Conservation (phyloP, 495 filamentous ascomycete species). For the Aspergillus saccharolyticus region DNA sequence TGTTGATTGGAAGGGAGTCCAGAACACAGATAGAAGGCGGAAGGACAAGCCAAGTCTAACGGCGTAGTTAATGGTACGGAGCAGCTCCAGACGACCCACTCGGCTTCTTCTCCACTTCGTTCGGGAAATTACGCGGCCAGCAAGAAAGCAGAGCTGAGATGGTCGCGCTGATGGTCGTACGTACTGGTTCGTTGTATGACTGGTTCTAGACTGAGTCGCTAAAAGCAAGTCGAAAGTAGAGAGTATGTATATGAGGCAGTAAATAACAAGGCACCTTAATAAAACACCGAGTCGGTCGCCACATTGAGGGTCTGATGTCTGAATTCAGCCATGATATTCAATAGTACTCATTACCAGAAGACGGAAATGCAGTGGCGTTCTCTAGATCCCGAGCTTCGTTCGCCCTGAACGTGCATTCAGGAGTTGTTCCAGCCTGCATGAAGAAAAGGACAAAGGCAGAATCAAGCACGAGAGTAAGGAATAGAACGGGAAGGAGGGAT, state of each 20-base stretch:
- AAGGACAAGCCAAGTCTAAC: conserved; percentile 1
- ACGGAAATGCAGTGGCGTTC: not conserved
- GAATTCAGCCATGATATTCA: not conserved
- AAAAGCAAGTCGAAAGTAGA: not conserved
- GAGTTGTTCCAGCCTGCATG: not conserved
- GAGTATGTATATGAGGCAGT: no score
- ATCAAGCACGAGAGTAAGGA: no score
- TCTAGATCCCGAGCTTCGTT: not conserved
- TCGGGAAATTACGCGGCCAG: conserved; percentile 7
- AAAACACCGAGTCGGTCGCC: no score
- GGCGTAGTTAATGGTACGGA: conserved; percentile 4
- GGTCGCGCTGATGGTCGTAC: no score
- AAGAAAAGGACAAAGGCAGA: not conserved
- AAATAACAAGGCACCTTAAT: no score
- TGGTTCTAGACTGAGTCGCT: no score
- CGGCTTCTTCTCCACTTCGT: conserved; percentile 4
- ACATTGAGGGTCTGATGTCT: not conserved
- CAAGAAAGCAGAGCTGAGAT: no score
- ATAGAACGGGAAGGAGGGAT: not conserved
- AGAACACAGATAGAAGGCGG: conserved; percentile 4
- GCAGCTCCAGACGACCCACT: not conserved
- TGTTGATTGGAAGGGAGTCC: not conserved
- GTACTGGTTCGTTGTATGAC: no score
- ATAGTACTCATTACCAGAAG: no score
- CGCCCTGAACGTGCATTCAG: not conserved